Conservation (phyloP, 2,329 filamentous ascomycete genomes). For the Pseudophaeomoniella oleicola region DNA sequence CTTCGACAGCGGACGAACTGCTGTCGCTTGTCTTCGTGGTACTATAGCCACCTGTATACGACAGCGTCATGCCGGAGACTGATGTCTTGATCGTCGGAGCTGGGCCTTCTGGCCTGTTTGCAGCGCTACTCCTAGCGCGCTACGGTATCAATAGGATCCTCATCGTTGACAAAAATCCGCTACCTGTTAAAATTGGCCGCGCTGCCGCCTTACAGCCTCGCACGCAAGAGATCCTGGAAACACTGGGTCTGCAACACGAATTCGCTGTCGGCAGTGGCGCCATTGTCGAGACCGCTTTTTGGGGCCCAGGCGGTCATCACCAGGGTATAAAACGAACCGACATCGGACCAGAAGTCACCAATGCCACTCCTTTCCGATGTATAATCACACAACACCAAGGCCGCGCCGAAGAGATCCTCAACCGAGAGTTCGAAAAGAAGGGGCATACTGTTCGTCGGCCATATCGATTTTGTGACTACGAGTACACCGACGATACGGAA, state of each 20-base stretch:
- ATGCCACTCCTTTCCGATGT: not conserved
- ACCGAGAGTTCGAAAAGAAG: not conserved
- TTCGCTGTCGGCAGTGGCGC: conserved; percentile 15
- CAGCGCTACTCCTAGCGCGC: conserved; percentile 26
- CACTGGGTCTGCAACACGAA: conserved; percentile 24
- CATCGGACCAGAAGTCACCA: not conserved
- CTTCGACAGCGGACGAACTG: too few species aligned
- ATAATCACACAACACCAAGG: not conserved
- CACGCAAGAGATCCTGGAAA: conserved; percentile 27
- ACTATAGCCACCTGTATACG: too few species aligned
- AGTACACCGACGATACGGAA: not conserved
- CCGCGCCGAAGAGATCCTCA: not conserved
- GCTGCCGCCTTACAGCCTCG: conserved; percentile 28
- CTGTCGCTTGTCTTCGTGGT: too few species aligned
- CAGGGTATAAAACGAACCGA: not conserved
- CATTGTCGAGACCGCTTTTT: not conserved
- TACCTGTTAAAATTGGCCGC: conserved; percentile 24
- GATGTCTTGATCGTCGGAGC: conserved; percentile 2
- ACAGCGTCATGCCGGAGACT: too few species aligned
- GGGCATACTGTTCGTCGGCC: not conserved
- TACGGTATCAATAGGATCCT: conserved; percentile 26
- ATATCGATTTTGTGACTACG: not conserved
- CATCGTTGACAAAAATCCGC: conserved; percentile 27
- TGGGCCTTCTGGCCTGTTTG: conserved; percentile 22
- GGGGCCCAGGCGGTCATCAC: not conserved